Percentiles rank a stretch among this genome's conserved stretches.
These are phyloP conservation scores for Fraxinus albicans DNA, from an alignment of 305 asterid genomes.

Conservation along the genomic window DNA sequence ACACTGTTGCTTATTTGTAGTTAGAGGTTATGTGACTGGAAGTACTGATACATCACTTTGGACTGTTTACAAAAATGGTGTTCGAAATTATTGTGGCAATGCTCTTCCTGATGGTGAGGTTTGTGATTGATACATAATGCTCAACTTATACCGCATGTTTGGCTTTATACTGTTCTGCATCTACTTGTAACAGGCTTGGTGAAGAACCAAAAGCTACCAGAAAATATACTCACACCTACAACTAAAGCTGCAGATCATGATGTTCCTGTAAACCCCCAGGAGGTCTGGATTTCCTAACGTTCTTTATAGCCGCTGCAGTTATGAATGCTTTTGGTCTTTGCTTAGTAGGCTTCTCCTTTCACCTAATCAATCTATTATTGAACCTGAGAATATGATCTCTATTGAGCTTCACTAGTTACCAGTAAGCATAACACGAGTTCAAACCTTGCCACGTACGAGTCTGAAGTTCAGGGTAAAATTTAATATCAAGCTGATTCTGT, in stretches of 20 bases:
- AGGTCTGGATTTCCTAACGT: conserved; percentile 44
- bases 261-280: conserved; percentile 82
- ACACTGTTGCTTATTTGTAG: conserved; percentile 36
- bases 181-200: conserved; percentile 57
- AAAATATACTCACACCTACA: conserved; percentile 83
- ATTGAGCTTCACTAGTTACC: not conserved
- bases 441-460: not conserved
- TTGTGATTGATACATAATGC: conserved; percentile 17
- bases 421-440: not conserved
- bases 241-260: conserved; percentile 94
- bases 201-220: conserved; percentile 71
- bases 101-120: conserved; percentile 81
- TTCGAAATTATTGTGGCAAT: conserved; percentile 84
- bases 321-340: not conserved
- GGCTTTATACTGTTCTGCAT: conserved; percentile 4
- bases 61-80: conserved; percentile 86
- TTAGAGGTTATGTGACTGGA: conserved; percentile 93
- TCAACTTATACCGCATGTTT: not conserved
- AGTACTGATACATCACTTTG: conserved; percentile 95
- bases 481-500: not conserved
- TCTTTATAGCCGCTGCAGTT: conserved; percentile 3
- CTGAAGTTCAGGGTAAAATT: not conserved
- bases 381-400: not conserved
- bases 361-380: not conserved
- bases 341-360: not conserved